Evolutionary conservation across 2,329 filamentous ascomycete genomes (phyloP), one percentile per base, ranked within the genome.

Genomic region (Sporothrix dimorphospora): DNA sequence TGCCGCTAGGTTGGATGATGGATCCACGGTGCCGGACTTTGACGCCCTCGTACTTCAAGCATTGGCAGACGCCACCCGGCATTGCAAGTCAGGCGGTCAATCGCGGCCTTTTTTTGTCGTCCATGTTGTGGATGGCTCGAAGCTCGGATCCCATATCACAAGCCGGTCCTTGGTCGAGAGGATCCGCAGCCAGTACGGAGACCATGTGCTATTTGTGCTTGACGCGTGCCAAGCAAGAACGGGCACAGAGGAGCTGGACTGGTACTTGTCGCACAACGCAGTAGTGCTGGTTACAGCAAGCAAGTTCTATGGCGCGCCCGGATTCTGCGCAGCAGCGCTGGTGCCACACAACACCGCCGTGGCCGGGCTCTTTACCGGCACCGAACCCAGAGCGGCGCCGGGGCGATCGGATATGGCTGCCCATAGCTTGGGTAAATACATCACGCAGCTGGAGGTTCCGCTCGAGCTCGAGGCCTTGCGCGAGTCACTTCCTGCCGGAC

Each of bases 291-390:
- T 72, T 11, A 72, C 71, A 3, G 71, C 47, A 3, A 72, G 71
- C 59, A 72, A 70, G 38, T 72, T 72, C 24, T 72, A 72, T 21
- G 71, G 71, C 14, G 71, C 71, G 7, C 71, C 71, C 21, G 71
- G 71, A 24, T 72, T 72, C 24, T 72, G 71, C 42, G 71, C 67
- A 3, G 71, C 71, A 16, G 71, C 59, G 8, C 49, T 72, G 8
- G 71, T 72, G 11, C 71, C 71, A 2, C 24, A 70, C 19, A 27
- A 45, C 11, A 61, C 55, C 1, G 68, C 67, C 34, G 51, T n/a
- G 16, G 67, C 67, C 3, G 49, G 30, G 3, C 71, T 66, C 9
- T 11, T 47, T 3, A n/a, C 11, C 8, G 21, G 51, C 34, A 49
- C 16, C 12, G 55, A 63, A 24, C 47, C 42, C 14, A 47, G 5